A percentile compares a stretch with the other conserved stretches of the same genome.
These are phyloP conservation scores for Pseudogymnoascus sp. DNA, from an alignment of 2,329 filamentous ascomycete species.

Conservation along the genomic window DNA sequence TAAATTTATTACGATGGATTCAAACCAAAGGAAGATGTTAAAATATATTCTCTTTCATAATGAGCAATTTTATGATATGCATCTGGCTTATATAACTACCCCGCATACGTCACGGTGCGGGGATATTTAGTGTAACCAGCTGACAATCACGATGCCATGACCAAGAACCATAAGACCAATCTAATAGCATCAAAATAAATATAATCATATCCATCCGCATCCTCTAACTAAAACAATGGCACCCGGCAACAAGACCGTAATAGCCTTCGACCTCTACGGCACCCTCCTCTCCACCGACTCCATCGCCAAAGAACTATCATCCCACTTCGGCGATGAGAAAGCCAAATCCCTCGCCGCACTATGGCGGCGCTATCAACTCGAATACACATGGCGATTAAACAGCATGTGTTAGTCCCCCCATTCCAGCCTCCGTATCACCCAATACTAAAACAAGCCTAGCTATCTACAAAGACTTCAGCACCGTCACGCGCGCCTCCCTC, in stretches of 20 bases:
- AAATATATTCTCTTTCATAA: not conserved
- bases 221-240: constrained; percentile 18
- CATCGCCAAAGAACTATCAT: constrained; percentile 51
- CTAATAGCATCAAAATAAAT: not conserved
- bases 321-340: constrained; percentile 48
- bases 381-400: constrained; percentile 70
- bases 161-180: not conserved
- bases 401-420: constrained; percentile 54
- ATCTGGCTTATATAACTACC: not conserved
- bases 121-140: not conserved
- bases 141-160: not conserved
- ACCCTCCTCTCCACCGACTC: constrained; percentile 65
- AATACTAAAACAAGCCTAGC: constrained; percentile 33
- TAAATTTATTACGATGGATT: not conserved
- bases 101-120: constrained; percentile 1
- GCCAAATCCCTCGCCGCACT: constrained; percentile 48
- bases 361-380: constrained; percentile 64
- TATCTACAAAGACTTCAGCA: constrained; percentile 51
- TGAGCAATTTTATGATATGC: not conserved
- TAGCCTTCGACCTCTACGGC: constrained; percentile 71
- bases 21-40: not conserved
- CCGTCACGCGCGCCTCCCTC: constrained; percentile 55
- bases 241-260: constrained; percentile 34
- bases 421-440: constrained; percentile 10
- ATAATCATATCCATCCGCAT: constrained; percentile 22